Conservation (phyloP, 805 yeast genomes). For the Cyberlindnera misumaiensis region DNA sequence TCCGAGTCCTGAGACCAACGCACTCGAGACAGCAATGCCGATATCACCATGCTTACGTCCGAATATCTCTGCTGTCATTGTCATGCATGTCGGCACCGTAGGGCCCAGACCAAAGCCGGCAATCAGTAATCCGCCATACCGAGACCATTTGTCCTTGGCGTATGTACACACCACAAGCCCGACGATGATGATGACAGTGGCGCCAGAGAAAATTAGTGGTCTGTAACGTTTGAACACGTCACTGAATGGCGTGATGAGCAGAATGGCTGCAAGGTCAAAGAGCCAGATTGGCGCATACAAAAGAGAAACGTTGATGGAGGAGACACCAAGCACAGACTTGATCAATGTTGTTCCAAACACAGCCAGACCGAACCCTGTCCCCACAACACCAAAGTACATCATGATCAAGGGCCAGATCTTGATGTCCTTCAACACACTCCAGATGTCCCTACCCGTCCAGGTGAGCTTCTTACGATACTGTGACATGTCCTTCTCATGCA, state of each 20-base stretch:
- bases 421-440: constrained; percentile 47
- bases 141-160: constrained; percentile 67
- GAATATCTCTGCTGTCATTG: constrained; percentile 75
- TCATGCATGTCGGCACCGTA: constrained; percentile 83
- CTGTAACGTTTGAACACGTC: constrained; percentile 58
- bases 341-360: constrained; percentile 81
- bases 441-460: constrained; percentile 60
- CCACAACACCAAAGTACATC: constrained; percentile 92
- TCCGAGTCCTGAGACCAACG: constrained; percentile 80
- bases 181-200: constrained; percentile 60
- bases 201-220: constrained; percentile 52
- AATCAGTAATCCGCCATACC: constrained; percentile 73
- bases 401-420: constrained; percentile 75
- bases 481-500: constrained; percentile 58
- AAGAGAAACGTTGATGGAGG: constrained; percentile 62
- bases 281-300: constrained; percentile 89
- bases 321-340: constrained; percentile 49
- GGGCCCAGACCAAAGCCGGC: constrained; percentile 89
- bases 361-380: constrained; percentile 82
- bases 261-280: constrained; percentile 71
- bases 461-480: constrained; percentile 36
- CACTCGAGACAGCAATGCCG: constrained; percentile 78
- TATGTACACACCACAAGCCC: constrained; percentile 75
- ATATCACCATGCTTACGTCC: constrained; percentile 68
- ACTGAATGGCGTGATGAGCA: constrained; percentile 72